Base-by-base conservation (phyloP, 139 green algal species). In the Chlorella vulgaris region DNA sequence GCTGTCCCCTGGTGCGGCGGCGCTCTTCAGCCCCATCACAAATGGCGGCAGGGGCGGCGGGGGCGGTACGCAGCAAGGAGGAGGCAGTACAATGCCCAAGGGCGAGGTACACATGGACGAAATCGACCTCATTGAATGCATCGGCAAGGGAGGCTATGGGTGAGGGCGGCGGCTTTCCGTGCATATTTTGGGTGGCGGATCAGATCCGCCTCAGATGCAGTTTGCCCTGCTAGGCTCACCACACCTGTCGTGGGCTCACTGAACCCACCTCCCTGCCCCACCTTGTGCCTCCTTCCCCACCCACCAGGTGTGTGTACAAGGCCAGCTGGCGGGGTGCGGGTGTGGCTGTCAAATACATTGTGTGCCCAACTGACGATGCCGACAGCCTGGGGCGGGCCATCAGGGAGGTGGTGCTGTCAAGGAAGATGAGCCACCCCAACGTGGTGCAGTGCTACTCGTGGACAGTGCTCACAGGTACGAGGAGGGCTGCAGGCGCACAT, bases 271-370 rank as follows among this genome's bases (percentile, higher is more conserved):
- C 2, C 38, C 68, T 26, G 26, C 7, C 68, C 39, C 39, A 4
- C 2, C 18, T 19, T 40, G 7, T 58, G 24, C 2, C 67, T 18
- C 67, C 28, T 33, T 21, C 6, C 50, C 8, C 18, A 65, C 22
- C 22, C 55, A 65, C 22, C 81, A 84, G 80, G 4, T 78, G 69
- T 33, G 82, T 86, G 38, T 86, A 86, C 75, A 77, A 86, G 53
- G 87, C 75, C 58, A 80, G 70, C 21, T 91, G 87, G 87, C 77
- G 81, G 0, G 81, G 82, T 2, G 87, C 85, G 0, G 71, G 66
- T 35, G 85, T 90, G 33, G 87, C 87, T 7, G 87, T 91, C 47
- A 91, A 91, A 79, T 91, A 90, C 74, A 84, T 84, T 13, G 38
- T 81, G 1, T 87, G 79, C 65, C 73, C 70, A 53, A 75, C 84